Evolutionary conservation across 805 yeast species (phyloP), one percentile per base, ranked within the genome.

Genomic region (Nakazawaea peltata): DNA sequence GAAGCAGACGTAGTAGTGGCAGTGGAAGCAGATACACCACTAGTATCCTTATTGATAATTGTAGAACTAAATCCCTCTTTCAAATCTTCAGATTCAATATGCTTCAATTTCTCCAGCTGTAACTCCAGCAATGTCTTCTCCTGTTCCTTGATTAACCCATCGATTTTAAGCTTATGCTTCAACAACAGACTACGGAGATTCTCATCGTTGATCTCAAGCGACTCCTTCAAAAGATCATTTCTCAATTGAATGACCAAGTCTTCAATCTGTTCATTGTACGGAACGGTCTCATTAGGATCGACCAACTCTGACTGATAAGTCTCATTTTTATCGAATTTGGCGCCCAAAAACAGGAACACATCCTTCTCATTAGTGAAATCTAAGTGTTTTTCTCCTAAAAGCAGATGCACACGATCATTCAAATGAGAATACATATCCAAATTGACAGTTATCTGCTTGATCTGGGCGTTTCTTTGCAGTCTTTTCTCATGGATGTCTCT

Each of bases 401-500:
- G 49, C 36, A 59, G 63, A 49, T 82, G 87, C 11, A 87, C 87
- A 32, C 97, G 67, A 41, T 61, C 64, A 51, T 86, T 78, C 45
- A 90, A 65, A 43, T 77, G 78, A 14, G 64, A 65, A 53, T 90
- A 90, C 87, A 88, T 87, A 37, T 79, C 79, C 44, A 73, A 64
- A 54, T 88, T 95, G 16, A 83, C 71, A 43, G 79, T 77, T 32
- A 88, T 66, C 22, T 82, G 76, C 42, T 72, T 74, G 52, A 87
- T 82, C 48, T 90, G 88, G 29, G 74, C 71, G 49, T 81, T 81
- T 51, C 94, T 65, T 53, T 84, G 84, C 27, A 68, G 71, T 43
- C 99, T 77, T 59, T 87, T 81, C 53, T 90, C 96, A 54, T 92
- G 98, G 44, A 92, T 92, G 47, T 88, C 95, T 50, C 95, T 81